Evolutionary conservation across 495 filamentous ascomycete genomes (phyloP), one percentile per base, ranked within the genome.

Genomic region (Aspergillus wentii): DNA sequence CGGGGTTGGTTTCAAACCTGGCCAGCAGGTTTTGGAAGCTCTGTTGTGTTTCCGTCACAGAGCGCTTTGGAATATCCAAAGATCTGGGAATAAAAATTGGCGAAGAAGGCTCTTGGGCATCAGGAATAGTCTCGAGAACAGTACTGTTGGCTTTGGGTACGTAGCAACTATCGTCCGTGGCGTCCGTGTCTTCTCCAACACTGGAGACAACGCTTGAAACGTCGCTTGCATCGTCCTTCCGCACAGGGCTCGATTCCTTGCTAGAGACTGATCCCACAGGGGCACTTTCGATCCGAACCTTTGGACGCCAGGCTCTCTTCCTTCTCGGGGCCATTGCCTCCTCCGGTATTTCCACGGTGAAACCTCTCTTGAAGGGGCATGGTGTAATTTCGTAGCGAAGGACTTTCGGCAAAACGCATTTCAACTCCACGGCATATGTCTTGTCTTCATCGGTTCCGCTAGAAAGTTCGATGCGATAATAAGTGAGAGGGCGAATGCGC

Each of bases 381-480:
- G 78, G 75, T 0, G 88, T 95, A 43, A 83, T 84, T 61, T 95
- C 89, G 55, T 91, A 95, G 38, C 80, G 79, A 29, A 94, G 63
- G 4, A 94, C 69, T 39, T 75, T 75, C 17, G 68, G 69, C 16
- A 95, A 60, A n/a, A 85, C 78, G 6, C 55, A 54, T 44, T 87
- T 88, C 38, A 95, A 57, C 19, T 80, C 68, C 35, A 74, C 71
- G 10, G 84, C 79, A 37, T 72, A 70, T 11, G 52, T 50, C 22
- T 66, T 62, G 40, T 92, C 79, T 17, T 83, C 78, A 0, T 71
- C 58, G 1, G 72, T 73, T 10, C 65, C 62, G 27, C 75, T 69
- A 2, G 88, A 85, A 6, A 95, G 56, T 48, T 95, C 89, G 48
- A 95, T 92, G 29, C 89, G 79, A 70, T 91, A 95, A 52, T 89